Percentiles rank a stretch among this genome's conserved stretches.
These are phyloP conservation scores for Lepidium africanum DNA, from an alignment of 345 rosid species.

Conservation along the genomic window DNA sequence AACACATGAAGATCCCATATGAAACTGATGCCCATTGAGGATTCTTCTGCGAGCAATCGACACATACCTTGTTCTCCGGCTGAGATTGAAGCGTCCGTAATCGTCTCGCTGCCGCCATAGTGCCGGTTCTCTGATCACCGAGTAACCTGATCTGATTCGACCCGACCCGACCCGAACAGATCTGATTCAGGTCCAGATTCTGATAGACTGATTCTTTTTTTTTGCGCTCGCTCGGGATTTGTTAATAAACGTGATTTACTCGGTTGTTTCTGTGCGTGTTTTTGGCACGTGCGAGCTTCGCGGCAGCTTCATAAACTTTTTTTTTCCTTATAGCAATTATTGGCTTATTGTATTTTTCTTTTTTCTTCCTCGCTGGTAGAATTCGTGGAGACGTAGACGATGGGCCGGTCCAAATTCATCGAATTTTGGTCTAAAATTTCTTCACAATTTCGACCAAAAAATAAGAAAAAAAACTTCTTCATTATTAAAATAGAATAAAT, in stretches of 20 bases:
- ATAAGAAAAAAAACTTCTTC: too few species aligned
- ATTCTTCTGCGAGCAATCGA: constrained; percentile 90
- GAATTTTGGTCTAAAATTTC: too few species aligned
- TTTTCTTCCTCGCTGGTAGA: neutral
- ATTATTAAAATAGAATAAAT: too few species aligned
- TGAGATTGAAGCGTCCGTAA: constrained; percentile 84
- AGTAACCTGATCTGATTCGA: constrained; percentile 23
- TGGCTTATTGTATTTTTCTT: neutral
- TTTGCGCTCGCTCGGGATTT: neutral
- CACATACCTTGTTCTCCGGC: constrained; percentile 80
- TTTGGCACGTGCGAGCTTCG: constrained; percentile 16
- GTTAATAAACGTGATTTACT: neutral
- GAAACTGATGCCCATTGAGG: constrained; percentile 99
- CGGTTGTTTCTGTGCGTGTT: neutral
- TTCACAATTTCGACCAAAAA: too few species aligned
- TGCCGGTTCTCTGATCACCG: constrained; percentile 9
- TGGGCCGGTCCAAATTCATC: too few species aligned
- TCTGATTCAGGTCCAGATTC: constrained; percentile 17
- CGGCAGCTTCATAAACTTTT: constrained; percentile 1
- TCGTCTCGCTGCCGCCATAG: constrained; percentile 72
- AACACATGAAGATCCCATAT: constrained; percentile 94
- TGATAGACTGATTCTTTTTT: neutral
- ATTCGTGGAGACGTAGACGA: too few species aligned
- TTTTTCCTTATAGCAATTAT: neutral
- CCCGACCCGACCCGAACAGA: constrained; percentile 24